Evolutionary conservation across 208 protist species (phyloP).

Genomic region (Trypanosoma rangeli): DNA sequence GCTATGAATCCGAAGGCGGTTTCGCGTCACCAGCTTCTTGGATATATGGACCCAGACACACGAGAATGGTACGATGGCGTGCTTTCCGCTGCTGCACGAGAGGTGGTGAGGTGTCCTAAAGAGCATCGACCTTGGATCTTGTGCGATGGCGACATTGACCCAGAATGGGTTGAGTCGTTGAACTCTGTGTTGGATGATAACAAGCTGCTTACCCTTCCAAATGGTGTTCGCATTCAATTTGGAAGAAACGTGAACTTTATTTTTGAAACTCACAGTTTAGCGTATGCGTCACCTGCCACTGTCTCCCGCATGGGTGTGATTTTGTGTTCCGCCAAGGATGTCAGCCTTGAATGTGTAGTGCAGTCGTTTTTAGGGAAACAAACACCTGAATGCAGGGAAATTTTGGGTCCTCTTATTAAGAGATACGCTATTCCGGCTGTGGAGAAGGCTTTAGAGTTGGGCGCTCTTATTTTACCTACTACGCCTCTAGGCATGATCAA

Average conservation of each 20-base stretch:
- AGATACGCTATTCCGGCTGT: constrained; percentile 86
- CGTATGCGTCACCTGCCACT: constrained; percentile 98
- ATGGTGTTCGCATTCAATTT: constrained; percentile 97
- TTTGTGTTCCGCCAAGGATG: constrained; percentile 95
- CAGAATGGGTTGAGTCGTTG: constrained; percentile 98
- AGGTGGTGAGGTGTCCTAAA: constrained; percentile 74
- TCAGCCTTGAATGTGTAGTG: constrained; percentile 86
- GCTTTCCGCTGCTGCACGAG: constrained; percentile 94
- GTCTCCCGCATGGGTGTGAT: constrained; percentile 97
- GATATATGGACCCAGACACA: constrained; percentile 95
- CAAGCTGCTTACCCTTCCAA: constrained; percentile 97
- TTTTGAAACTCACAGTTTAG: constrained; percentile 97
- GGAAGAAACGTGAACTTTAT: constrained; percentile 94
- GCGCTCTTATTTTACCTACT: constrained; percentile 85
- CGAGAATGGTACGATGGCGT: constrained; percentile 99
- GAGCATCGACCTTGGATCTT: constrained; percentile 90
- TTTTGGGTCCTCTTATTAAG: constrained; percentile 64
- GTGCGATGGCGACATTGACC: constrained; percentile 98
- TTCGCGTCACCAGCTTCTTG: constrained; percentile 92
- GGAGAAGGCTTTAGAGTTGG: constrained; percentile 53
- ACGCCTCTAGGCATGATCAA: constrained; percentile 92
- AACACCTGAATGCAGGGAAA: constrained; percentile 34
- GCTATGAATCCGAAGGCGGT: constrained; percentile 95
- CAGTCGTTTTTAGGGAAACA: constrained; percentile 69
- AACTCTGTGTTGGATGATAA: constrained; percentile 99